phyloP scores from a whole-genome alignment of 2,329 filamentous ascomycete species.

The Curvularia sp. region DNA sequence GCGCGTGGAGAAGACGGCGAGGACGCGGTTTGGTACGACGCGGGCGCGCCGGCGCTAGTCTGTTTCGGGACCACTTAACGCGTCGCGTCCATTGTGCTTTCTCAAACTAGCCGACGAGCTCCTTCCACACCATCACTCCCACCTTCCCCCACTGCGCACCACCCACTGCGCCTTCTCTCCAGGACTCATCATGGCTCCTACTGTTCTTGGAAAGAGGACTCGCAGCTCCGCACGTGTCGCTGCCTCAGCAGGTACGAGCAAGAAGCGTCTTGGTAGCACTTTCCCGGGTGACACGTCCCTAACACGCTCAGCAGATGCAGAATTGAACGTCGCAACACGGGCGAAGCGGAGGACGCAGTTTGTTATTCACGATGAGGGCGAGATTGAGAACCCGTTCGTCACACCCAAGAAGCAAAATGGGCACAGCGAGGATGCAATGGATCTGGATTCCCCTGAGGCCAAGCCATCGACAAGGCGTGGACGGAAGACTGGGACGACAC shows the following conservation, averaged over 20 bases:
- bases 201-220: constrained; percentile 50
- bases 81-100: constrained; percentile 26
- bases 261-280: constrained; percentile 11
- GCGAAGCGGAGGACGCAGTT: constrained; percentile 55
- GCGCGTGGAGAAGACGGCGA: not conserved
- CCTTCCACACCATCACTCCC: constrained; percentile 23
- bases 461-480: constrained; percentile 47
- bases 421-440: constrained; percentile 53
- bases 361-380: constrained; percentile 64
- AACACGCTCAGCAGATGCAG: constrained; percentile 35
- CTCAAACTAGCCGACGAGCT: constrained; percentile 6
- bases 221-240: constrained; percentile 40
- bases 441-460: constrained; percentile 53
- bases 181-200: constrained; percentile 38
- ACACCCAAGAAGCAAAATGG: constrained; percentile 44
- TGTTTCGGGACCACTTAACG: constrained; percentile 17
- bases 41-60: constrained; percentile 13
- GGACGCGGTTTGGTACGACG: not conserved
- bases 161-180: constrained; percentile 31
- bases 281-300: constrained; percentile 31
- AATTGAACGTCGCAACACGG: constrained; percentile 41
- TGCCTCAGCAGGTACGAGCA: constrained; percentile 39
- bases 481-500: constrained; percentile 46
- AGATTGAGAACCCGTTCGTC: constrained; percentile 69
- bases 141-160: constrained; percentile 29